Evolutionary conservation across 257 asterid genomes (phyloP), one percentile per base, ranked within the genome.

Genomic region (Datura wrightii): DNA sequence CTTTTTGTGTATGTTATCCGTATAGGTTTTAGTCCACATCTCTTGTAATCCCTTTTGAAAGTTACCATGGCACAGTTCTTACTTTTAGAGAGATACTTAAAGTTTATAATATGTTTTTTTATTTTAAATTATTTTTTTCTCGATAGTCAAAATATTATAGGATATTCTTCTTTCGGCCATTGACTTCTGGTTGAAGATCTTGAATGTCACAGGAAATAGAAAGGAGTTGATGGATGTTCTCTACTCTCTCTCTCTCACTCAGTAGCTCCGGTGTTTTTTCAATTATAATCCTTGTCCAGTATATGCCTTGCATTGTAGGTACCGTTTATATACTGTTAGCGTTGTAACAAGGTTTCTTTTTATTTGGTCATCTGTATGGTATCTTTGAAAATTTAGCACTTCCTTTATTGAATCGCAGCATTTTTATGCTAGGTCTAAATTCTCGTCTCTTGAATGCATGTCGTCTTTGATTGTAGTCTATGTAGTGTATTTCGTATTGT

Each of bases 1-100:
- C 70, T 65, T 80, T 84, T 56, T 84, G 89, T 92, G 93, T 89
- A 92, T 86, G 72, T 89, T 86, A 59, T 82, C 87, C 86, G 89
- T 63, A 90, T 93, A 94, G 96, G 86, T 86, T 88, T 87, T 91
- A 91, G 96, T 91, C 84, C 78, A 44, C 83, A 82, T 80, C 79
- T 80, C 82, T 65, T 42, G 82, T 87, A 24, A 88, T 82, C 87
- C 83, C 81, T 84, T 86, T 10, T 82, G 70, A 82, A 90, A 90
- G 89, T 83, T 85, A 78, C 82, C 89, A 89, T 85, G 87, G 58
- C 79, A 87, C 87, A 65, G 85, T 89, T 84, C 84, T 24, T 41
- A 42, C 79, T 41, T 50, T 88, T 87, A 91, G 88, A 54, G 80
- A 78, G 78, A 80, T 48, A 36, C 82, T 78, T 72, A 79, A 85